These are phyloP conservation scores for Chaetomium cochliodes DNA, from an alignment of 495 filamentous ascomycete genomes.

Conservation along the genomic window DNA sequence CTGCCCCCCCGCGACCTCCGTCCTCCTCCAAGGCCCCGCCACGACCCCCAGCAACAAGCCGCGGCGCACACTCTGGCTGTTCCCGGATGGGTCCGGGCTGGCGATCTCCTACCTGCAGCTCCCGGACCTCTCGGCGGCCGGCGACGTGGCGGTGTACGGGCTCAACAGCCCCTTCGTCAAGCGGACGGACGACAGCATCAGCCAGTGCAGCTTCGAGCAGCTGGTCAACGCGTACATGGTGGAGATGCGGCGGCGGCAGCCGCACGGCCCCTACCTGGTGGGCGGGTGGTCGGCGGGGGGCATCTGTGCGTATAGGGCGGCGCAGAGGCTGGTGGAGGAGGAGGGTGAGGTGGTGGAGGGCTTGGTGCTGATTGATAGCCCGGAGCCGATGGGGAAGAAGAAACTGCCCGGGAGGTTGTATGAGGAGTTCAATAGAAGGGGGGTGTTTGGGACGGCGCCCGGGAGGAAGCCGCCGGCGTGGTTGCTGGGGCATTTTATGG, in stretches of 20 bases:
- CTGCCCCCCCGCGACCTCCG: slow-evolving; percentile 22
- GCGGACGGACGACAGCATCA: slow-evolving; percentile 41
- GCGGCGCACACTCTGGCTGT: slow-evolving; percentile 51
- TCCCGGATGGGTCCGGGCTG: slow-evolving; percentile 66
- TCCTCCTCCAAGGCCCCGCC: slow-evolving; percentile 57
- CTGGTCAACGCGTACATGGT: slow-evolving; percentile 25
- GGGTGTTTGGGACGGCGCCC: neutral
- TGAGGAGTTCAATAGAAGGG: neutral
- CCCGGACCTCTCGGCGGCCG: slow-evolving; percentile 31
- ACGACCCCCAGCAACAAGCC: slow-evolving; percentile 33
- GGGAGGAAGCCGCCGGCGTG: slow-evolving; percentile 1
- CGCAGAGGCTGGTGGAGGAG: slow-evolving; percentile 54
- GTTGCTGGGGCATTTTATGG: slow-evolving; percentile 5
- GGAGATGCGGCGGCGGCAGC: slow-evolving; percentile 54
- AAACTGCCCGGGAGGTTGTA: neutral
- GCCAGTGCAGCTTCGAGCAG: slow-evolving; percentile 33
- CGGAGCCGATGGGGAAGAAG: neutral
- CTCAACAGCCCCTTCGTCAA: slow-evolving; percentile 55
- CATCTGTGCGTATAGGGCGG: slow-evolving; percentile 69
- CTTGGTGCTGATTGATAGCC: slow-evolving; percentile 66
- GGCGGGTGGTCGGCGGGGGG: slow-evolving; percentile 77
- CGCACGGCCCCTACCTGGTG: slow-evolving; percentile 57
- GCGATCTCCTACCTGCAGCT: slow-evolving; percentile 51
- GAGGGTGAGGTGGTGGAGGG: slow-evolving; percentile 58
- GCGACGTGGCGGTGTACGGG: slow-evolving; percentile 44